These are phyloP conservation scores for Pestalotiopsis sp. DNA, from an alignment of 2,329 filamentous ascomycete genomes.

Conservation along the genomic window DNA sequence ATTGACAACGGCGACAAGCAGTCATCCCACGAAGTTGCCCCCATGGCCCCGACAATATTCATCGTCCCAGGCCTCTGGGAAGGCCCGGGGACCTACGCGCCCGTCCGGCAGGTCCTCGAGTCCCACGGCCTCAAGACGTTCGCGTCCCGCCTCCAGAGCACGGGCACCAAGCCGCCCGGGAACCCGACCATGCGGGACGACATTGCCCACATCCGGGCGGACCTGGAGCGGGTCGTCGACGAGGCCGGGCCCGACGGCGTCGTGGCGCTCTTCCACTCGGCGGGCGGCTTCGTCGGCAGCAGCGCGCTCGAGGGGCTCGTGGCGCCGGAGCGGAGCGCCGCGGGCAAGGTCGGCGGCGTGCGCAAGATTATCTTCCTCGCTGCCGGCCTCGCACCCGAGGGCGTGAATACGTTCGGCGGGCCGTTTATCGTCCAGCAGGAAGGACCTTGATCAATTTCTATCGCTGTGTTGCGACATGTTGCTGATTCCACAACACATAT, in stretches of 20 bases:
- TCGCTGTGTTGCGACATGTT: no score
- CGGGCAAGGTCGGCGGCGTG: slow-evolving; percentile 19
- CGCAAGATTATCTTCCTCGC: slow-evolving; percentile 21
- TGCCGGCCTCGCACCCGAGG: slow-evolving; percentile 18
- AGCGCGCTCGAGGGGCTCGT: slow-evolving; percentile 21
- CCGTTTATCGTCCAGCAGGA: slow-evolving; percentile 21
- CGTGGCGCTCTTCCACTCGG: slow-evolving; percentile 22
- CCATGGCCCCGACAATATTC: slow-evolving; percentile 17
- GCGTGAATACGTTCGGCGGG: slow-evolving; percentile 13
- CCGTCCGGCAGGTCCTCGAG: slow-evolving; percentile 13
- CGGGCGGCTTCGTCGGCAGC: slow-evolving; percentile 21
- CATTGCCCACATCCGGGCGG: slow-evolving; percentile 17
- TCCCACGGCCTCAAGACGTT: slow-evolving; percentile 7
- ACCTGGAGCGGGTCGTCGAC: slow-evolving; percentile 17
- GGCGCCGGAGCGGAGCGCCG: slow-evolving; percentile 2
- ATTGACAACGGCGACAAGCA: no score
- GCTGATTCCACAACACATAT: no score
- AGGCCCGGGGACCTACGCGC: slow-evolving; percentile 18
- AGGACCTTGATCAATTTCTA: no score
- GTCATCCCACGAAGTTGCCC: no score
- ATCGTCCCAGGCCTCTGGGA: slow-evolving; percentile 27
- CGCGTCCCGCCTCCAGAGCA: slow-evolving; percentile 16
- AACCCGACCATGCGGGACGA: slow-evolving; percentile 24
- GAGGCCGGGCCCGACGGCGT: slow-evolving; percentile 16
- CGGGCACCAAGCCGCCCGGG: slow-evolving; percentile 18